A percentile compares a stretch with the other conserved stretches of the same genome.
phyloP scores from a whole-genome alignment of 2,329 filamentous ascomycete genomes.

The Endothia cerciana region DNA sequence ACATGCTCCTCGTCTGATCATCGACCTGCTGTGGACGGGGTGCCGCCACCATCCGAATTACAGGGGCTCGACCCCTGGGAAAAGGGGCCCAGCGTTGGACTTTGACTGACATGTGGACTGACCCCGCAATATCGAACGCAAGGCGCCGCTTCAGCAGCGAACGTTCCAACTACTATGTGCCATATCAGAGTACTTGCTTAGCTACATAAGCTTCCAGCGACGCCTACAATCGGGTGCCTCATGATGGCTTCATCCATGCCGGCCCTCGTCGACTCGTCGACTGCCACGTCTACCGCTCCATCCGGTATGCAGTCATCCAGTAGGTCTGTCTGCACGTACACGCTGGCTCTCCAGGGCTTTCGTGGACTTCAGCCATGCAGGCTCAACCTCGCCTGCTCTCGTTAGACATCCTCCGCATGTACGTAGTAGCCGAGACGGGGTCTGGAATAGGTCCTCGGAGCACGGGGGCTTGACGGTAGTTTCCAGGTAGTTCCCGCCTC shows the following conservation, averaged over 20 bases:
- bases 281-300: too few relatives aligned
- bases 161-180: too few relatives aligned
- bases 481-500: too few relatives aligned
- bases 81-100: slow-evolving; percentile 18
- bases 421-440: background rate
- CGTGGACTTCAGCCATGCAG: background rate
- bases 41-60: slow-evolving; percentile 13
- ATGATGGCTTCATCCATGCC: background rate
- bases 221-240: too few relatives aligned
- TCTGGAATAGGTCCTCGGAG: background rate
- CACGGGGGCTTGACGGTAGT: too few relatives aligned
- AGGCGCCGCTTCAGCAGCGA: too few relatives aligned
- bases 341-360: background rate
- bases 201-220: too few relatives aligned
- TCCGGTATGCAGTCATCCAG: too few relatives aligned
- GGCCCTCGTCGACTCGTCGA: too few relatives aligned
- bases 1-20: background rate
- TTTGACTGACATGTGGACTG: slow-evolving; percentile 25
- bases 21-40: background rate
- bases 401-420: background rate
- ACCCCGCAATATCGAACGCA: background rate
- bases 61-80: slow-evolving; percentile 22
- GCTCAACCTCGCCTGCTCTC: too few relatives aligned
- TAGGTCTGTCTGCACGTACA: background rate
- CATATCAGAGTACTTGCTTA: too few relatives aligned